Base-by-base conservation (phyloP, 2,329 filamentous ascomycete genomes). In the Colletotrichum neosansevieriae region DNA sequence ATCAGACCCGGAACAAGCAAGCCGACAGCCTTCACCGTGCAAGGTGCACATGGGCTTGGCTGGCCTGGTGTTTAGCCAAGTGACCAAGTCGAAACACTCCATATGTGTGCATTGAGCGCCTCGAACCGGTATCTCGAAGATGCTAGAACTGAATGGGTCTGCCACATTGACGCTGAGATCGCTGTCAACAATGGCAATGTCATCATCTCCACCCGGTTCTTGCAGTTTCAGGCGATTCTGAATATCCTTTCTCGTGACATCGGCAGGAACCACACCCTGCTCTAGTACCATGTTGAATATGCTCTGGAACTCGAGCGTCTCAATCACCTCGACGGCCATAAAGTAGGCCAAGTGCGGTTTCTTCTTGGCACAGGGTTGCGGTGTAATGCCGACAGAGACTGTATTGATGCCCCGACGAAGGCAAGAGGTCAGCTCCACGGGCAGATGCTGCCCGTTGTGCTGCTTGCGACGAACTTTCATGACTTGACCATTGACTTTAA, bases 11-110 rank as follows among this genome's bases (percentile, higher is more conserved):
- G 58, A 36, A 51, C 71, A 73, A 9, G 73, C 75, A 11, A 75
- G 73, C 71, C 81, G 73, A 72, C 82, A 85, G 1, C 69, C 65
- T 61, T 84, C 84, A 44, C 76, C 73, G 24, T 71, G 65, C 58
- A 82, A 76, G 57, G 75, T 73, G 72, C 82, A 84, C 34, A 72
- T 73, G 24, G 79, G 76, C 69, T 84, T 85, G 13, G 80, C 79
- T 5, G 83, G 82, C 47, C 93, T 88, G 5, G 91, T 93, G 13
- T 83, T 78, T 9, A 99, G 85, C 82, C 93, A 98, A 1, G 88
- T 94, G 19, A 92, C 86, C 7, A 98, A 88, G 76, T 98, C 95
- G 76, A 98, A 98, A 76, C 94, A 97, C 75, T 98, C 93, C 40
- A 91, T 82, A 76, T 99, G 95, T 24, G 82, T 82, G 77, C 96